phyloP scores from a whole-genome alignment of 805 yeast genomes.

The Cephaloascus albidus region DNA sequence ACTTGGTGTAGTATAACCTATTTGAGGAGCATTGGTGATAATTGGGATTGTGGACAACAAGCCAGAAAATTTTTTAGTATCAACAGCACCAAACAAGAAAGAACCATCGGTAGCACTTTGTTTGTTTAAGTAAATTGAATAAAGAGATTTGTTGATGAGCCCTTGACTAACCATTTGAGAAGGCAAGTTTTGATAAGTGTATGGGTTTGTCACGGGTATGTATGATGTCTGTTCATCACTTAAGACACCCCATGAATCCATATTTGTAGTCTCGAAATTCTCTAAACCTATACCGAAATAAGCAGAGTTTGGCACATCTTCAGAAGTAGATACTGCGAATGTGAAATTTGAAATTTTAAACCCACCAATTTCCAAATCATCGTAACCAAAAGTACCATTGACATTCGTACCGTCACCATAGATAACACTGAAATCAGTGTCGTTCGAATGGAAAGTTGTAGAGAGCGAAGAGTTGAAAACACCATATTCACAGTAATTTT shows the following conservation, averaged over 20 bases:
- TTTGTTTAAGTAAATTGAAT: not conserved
- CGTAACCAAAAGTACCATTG: conserved; percentile 23
- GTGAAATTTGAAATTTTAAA: not conserved
- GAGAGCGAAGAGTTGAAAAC: not conserved
- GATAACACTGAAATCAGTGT: conserved; percentile 22
- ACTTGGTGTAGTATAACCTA: conserved; percentile 15
- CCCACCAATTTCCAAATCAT: conserved; percentile 8
- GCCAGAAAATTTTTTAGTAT: conserved; percentile 28
- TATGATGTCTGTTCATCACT: not conserved
- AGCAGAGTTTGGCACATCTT: conserved; percentile 20
- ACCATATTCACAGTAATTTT: not conserved
- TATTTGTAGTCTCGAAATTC: conserved; percentile 25
- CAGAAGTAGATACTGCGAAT: conserved; percentile 12
- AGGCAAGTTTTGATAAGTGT: conserved; percentile 29
- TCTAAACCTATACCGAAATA: conserved; percentile 34
- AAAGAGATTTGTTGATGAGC: not conserved
- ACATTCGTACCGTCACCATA: conserved; percentile 28
- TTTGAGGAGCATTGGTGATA: conserved; percentile 11
- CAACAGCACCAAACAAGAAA: conserved; percentile 33
- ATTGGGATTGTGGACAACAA: conserved; percentile 21
- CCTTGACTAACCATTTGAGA: conserved; percentile 15
- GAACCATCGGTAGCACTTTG: conserved; percentile 12
- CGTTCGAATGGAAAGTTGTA: conserved; percentile 6
- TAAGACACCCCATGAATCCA: not conserved
- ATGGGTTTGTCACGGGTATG: conserved; percentile 5